Conservation (phyloP, 495 filamentous ascomycete genomes). For the Parmelia sp. region DNA sequence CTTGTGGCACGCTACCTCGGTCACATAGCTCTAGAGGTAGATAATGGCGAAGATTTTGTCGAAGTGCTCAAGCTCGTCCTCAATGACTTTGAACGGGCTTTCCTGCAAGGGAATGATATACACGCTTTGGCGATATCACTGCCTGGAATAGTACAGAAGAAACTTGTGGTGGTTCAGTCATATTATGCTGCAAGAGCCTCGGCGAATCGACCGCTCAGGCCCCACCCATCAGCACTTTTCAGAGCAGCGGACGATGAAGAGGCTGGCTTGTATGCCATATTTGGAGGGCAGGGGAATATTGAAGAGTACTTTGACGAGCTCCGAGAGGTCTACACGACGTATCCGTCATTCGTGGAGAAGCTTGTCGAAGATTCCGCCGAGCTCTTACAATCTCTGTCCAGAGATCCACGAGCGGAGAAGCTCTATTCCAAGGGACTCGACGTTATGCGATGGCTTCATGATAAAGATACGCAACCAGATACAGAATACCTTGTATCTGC, state of each 20-base stretch:
- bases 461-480: conserved; percentile 82
- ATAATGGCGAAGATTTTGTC: conserved; percentile 85
- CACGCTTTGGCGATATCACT: conserved; percentile 80
- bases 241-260: conserved; percentile 74
- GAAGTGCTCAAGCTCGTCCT: conserved; percentile 83
- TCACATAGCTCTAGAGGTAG: conserved; percentile 75
- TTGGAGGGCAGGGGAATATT: conserved; percentile 98
- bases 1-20: conserved; percentile 89
- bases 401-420: conserved; percentile 82
- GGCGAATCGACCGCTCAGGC: conserved; percentile 70
- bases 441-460: conserved; percentile 84
- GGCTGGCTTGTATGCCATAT: conserved; percentile 82
- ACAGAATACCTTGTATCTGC: conserved; percentile 94
- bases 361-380: conserved; percentile 72
- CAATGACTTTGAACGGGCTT: conserved; percentile 92
- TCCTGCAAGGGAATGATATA: conserved; percentile 91
- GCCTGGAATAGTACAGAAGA: conserved; percentile 83
- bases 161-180: conserved; percentile 73
- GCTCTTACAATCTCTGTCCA: conserved; percentile 74
- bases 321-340: conserved; percentile 80
- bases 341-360: conserved; percentile 82
- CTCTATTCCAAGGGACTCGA: conserved; percentile 94
- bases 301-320: conserved; percentile 99
- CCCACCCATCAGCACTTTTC: conserved; percentile 88
- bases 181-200: conserved; percentile 89